Evolutionary conservation across 164 flowering plant genomes (phyloP).

Genomic region (Nymphaea thermarum): DNA sequence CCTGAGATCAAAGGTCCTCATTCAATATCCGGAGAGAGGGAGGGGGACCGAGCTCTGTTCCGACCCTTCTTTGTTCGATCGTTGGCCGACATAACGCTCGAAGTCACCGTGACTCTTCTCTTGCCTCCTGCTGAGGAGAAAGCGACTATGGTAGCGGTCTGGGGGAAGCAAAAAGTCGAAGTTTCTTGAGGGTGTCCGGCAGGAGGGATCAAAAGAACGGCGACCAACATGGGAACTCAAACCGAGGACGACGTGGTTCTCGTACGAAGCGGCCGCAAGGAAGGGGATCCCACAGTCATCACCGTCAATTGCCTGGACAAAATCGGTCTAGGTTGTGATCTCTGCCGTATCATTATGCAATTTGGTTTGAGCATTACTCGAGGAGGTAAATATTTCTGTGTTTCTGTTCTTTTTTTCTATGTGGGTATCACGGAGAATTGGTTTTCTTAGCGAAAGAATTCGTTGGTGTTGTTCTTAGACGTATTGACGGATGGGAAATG

Average conservation of each 20-base stretch:
- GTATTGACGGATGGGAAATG: constrained; percentile 76
- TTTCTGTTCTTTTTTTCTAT: not conserved
- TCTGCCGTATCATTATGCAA: constrained; percentile 44
- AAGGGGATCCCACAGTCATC: constrained; percentile 38
- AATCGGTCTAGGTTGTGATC: constrained; percentile 65
- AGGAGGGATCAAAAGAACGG: not conserved
- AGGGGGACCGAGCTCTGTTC: no score
- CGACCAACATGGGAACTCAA: constrained; percentile 31
- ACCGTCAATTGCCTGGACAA: constrained; percentile 79
- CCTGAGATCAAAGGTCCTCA: no score
- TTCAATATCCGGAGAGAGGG: no score
- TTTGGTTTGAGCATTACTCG: constrained; percentile 48
- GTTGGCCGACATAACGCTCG: no score
- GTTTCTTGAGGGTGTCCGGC: not conserved
- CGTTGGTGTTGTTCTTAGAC: constrained; percentile 23
- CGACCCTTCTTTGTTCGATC: no score
- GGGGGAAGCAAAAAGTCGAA: not conserved
- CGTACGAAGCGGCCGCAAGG: constrained; percentile 20
- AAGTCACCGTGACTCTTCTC: no score
- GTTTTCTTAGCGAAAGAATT: not conserved
- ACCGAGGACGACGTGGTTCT: constrained; percentile 42
- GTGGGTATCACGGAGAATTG: not conserved
- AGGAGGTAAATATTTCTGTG: constrained; percentile 29
- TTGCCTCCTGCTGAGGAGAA: no score
- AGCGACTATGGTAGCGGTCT: not conserved